These are phyloP conservation scores for Crassisporium funariophilum DNA, from an alignment of 768 basidiomycete genomes.

Conservation along the genomic window DNA sequence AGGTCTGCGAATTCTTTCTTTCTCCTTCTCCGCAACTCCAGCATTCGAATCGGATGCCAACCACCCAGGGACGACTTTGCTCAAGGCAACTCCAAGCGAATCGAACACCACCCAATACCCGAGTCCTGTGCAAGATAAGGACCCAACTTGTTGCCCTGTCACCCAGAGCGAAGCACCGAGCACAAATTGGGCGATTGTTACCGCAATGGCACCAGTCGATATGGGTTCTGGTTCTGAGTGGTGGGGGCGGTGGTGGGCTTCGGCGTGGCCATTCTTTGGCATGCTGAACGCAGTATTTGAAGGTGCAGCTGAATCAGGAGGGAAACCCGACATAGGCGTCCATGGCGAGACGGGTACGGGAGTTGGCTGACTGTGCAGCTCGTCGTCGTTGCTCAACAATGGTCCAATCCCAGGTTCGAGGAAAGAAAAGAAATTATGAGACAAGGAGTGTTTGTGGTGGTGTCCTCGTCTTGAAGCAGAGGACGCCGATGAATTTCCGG, in stretches of 20 bases:
- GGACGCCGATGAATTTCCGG: conserved; percentile 24
- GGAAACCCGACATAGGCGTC: conserved; percentile 55
- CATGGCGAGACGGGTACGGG: conserved; percentile 68
- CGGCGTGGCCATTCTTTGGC: background rate
- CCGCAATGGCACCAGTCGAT: conserved; percentile 25
- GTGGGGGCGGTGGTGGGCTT: conserved; percentile 7
- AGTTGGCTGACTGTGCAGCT: conserved; percentile 59
- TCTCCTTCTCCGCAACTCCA: conserved; percentile 26
- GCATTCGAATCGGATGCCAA: conserved; percentile 28
- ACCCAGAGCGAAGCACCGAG: conserved; percentile 86
- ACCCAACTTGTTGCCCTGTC: conserved; percentile 84
- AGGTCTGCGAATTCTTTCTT: conserved; percentile 62
- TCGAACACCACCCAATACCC: conserved; percentile 99
- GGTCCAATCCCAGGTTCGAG: conserved; percentile 68
- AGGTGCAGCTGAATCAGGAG: conserved; percentile 24
- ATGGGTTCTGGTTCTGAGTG: conserved; percentile 12
- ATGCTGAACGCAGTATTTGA: conserved; percentile 14
- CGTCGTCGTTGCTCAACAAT: conserved; percentile 24
- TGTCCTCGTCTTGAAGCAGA: conserved; percentile 63
- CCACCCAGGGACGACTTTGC: conserved; percentile 46
- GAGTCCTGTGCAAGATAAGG: conserved; percentile 83
- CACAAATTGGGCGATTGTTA: conserved; percentile 50
- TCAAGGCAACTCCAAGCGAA: conserved; percentile 73
- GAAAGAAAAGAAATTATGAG: conserved; percentile 95
- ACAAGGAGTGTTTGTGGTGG: conserved; percentile 92